phyloP scores from a whole-genome alignment of 495 filamentous ascomycete species.

The Usnea hakonensis region DNA sequence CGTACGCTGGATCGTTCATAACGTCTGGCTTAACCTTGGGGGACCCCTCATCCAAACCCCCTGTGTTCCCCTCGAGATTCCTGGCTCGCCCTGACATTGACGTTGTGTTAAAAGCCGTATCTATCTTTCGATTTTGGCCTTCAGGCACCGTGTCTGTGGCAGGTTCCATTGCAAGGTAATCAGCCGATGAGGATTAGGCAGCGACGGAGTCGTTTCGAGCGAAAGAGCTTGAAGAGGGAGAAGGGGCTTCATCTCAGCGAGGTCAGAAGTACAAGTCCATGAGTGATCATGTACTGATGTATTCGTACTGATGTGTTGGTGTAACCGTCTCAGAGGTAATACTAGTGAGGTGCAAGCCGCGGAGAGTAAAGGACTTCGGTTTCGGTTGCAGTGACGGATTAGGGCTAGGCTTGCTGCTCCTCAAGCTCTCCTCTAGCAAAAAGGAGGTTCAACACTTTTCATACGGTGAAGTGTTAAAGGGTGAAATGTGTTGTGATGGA shows the following conservation, averaged over 20 bases:
- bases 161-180: not conserved
- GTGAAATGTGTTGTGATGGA: not conserved
- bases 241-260: not conserved
- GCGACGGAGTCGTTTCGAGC: not conserved
- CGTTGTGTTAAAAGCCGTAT: not conserved
- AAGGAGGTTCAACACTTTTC: not conserved
- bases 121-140: not conserved
- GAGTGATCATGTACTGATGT: not conserved
- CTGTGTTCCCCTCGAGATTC: not conserved
- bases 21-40: slow-evolving; percentile 39
- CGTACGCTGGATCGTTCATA: slow-evolving; percentile 59
- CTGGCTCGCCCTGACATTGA: not conserved
- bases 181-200: not conserved
- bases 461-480: not conserved
- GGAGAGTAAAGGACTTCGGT: not conserved
- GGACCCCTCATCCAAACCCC: not conserved
- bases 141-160: not conserved
- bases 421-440: not conserved
- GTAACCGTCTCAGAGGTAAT: not conserved
- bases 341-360: not conserved
- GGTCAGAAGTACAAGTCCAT: not conserved
- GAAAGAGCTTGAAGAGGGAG: not conserved
- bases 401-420: not conserved
- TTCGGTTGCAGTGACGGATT: not conserved
- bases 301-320: not conserved